phyloP scores from a whole-genome alignment of 108 stramenopile genomes.

The Nannochloropsis gaditana region DNA sequence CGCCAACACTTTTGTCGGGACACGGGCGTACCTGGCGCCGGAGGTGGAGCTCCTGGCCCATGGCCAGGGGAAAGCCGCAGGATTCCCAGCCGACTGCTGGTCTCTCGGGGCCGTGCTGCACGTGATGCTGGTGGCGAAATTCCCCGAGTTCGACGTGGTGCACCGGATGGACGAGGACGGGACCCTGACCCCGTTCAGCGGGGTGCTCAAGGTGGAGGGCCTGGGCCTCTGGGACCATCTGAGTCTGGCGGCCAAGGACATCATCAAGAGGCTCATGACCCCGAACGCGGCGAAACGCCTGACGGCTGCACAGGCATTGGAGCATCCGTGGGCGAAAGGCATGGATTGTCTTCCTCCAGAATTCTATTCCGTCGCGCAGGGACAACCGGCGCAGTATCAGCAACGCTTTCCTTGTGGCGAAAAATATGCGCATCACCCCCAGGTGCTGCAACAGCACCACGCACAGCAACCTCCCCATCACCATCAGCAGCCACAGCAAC shows the following conservation, averaged over 20 bases:
- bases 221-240: neutral
- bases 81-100: constrained; percentile 46
- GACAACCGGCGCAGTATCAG: neutral
- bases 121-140: constrained; percentile 48
- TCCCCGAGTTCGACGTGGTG: constrained; percentile 47
- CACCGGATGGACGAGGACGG: constrained; percentile 20
- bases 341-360: neutral
- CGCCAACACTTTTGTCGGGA: constrained; percentile 45
- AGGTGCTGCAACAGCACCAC: neutral
- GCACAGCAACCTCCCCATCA: neutral
- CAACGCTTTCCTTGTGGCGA: neutral
- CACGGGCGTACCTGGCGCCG: constrained; percentile 47
- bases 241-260: constrained; percentile 26
- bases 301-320: constrained; percentile 26
- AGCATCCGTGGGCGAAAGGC: constrained; percentile 38
- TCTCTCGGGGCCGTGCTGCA: constrained; percentile 47
- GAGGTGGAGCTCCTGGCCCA: constrained; percentile 33
- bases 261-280: constrained; percentile 32
- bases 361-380: neutral
- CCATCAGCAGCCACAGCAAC: neutral
- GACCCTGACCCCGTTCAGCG: constrained; percentile 77
- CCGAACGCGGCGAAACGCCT: constrained; percentile 26
- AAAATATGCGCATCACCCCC: neutral
- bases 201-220: constrained; percentile 70
- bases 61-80: constrained; percentile 30